Evolutionary conservation across 257 asterid species (phyloP).

Genomic region (Euphrasia confusa): DNA sequence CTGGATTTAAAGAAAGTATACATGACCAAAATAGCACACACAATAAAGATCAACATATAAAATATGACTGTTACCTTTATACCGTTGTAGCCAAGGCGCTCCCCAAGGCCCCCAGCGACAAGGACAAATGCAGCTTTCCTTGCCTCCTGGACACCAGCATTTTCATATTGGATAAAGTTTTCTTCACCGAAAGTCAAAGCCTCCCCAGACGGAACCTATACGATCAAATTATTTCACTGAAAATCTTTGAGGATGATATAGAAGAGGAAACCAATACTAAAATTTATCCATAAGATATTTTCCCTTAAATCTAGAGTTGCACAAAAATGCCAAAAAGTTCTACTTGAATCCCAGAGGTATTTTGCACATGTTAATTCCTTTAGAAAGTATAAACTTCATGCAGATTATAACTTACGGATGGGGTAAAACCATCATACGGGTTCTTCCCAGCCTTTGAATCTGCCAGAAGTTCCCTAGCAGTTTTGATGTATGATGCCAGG

Average conservation of each 20-base stretch:
- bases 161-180: constrained; percentile 60
- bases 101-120: constrained; percentile 99
- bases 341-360: constrained; percentile 9
- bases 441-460: constrained; percentile 95
- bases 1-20: constrained; percentile 1
- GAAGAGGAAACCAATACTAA: constrained; percentile 3
- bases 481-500: constrained; percentile 63
- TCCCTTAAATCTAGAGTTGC: constrained; percentile 7
- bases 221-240: constrained; percentile 13
- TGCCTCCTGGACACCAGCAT: constrained; percentile 79
- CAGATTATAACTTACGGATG: constrained; percentile 68
- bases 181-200: constrained; percentile 68
- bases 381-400: constrained; percentile 17
- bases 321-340: constrained; percentile 9
- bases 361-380: background rate
- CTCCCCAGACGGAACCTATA: constrained; percentile 96
- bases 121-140: constrained; percentile 92
- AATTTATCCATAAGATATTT: background rate
- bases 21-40: constrained; percentile 5
- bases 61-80: constrained; percentile 55
- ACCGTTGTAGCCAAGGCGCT: constrained; percentile 98
- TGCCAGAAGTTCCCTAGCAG: constrained; percentile 86
- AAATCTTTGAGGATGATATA: constrained; percentile 2
- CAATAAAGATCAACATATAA: constrained; percentile 11
- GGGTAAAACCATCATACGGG: constrained; percentile 92